phyloP scores from a whole-genome alignment of 495 filamentous ascomycete genomes.

The Cryomyces minteri region DNA sequence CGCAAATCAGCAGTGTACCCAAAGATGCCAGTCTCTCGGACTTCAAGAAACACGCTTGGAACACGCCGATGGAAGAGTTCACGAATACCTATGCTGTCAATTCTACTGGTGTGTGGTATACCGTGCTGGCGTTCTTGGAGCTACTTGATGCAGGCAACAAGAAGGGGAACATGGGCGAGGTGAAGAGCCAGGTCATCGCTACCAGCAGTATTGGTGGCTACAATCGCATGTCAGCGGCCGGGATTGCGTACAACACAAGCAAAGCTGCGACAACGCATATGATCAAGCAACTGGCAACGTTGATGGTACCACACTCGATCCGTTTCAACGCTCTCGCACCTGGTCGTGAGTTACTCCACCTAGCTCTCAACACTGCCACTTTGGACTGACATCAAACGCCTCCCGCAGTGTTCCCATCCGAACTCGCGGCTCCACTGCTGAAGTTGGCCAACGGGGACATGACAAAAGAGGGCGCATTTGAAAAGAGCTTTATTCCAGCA shows the following conservation, averaged over 20 bases:
- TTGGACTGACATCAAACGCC: not conserved
- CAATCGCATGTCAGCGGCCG: conserved; percentile 11
- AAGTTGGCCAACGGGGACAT: conserved; percentile 1
- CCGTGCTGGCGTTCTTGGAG: conserved; percentile 24
- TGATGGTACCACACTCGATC: conserved; percentile 18
- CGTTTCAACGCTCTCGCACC: conserved; percentile 10
- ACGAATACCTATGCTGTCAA: conserved; percentile 19
- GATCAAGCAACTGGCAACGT: conserved; percentile 18
- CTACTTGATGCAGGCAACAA: conserved; percentile 26
- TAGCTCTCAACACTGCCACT: not conserved
- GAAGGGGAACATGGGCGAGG: conserved; percentile 7
- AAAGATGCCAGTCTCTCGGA: conserved; percentile 6
- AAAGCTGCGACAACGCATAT: conserved; percentile 18
- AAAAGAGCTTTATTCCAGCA: conserved; percentile 13
- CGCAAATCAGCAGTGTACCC: conserved; percentile 1
- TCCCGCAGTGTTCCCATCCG: conserved; percentile 15
- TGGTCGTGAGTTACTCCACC: conserved; percentile 4
- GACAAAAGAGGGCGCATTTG: conserved; percentile 8
- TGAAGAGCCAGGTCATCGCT: conserved; percentile 18
- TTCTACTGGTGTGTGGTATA: conserved; percentile 19
- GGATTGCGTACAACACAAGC: conserved; percentile 16
- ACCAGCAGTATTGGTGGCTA: conserved; percentile 16
- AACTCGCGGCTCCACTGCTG: conserved; percentile 13
- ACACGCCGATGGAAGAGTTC: conserved; percentile 7
- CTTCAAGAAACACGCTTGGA: conserved; percentile 6